Evolutionary conservation across 495 filamentous ascomycete species (phyloP).

Genomic region (Neurospora sp.): DNA sequence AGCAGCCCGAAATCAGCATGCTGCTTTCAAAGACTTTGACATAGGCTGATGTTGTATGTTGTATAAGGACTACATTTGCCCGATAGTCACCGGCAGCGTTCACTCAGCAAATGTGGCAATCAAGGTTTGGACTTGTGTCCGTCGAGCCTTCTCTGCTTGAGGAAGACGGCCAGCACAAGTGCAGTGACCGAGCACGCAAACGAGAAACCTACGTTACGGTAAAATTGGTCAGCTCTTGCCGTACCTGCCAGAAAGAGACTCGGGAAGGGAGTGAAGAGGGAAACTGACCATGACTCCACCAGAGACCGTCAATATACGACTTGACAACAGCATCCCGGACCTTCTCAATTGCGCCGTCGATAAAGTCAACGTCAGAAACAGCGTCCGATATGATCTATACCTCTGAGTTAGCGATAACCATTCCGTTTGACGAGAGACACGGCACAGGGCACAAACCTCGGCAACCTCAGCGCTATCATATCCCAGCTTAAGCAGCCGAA

Average conservation of each 20-base stretch:
- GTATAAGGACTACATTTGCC: background rate
- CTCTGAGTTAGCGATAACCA: background rate
- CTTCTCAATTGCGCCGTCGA: conserved; percentile 31
- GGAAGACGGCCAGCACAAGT: conserved; percentile 14
- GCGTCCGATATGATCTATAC: conserved; percentile 28
- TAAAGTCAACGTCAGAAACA: conserved; percentile 40
- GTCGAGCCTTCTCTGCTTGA: conserved; percentile 14
- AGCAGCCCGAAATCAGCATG: background rate
- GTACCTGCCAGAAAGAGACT: background rate
- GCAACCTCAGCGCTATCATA: conserved; percentile 12
- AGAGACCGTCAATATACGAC: conserved; percentile 30
- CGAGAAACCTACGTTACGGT: conserved; percentile 9
- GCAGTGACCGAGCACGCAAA: conserved; percentile 13
- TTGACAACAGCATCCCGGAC: conserved; percentile 20
- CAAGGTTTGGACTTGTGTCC: background rate
- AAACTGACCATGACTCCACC: conserved; percentile 26
- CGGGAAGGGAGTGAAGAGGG: background rate
- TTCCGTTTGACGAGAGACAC: background rate
- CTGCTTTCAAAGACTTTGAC: background rate
- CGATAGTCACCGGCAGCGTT: background rate
- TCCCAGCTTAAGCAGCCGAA: conserved; percentile 16
- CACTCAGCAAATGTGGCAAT: background rate
- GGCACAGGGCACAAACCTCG: conserved; percentile 9
- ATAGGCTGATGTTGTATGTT: background rate
- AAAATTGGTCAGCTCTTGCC: background rate